Base-by-base conservation (phyloP, 1,284 basidiomycete genomes). In the Meira miltonrushii region DNA sequence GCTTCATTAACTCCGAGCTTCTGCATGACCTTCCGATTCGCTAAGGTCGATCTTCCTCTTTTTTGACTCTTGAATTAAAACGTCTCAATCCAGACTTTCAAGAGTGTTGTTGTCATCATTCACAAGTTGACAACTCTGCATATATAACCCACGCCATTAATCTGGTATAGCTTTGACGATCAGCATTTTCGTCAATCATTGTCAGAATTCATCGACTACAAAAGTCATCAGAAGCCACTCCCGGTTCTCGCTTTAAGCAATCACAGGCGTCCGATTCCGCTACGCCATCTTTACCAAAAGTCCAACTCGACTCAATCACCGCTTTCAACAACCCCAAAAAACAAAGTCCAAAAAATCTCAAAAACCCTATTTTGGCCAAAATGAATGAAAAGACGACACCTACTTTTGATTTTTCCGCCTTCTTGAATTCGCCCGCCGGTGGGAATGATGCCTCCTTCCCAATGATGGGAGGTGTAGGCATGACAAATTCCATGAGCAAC, bases 341-440 rank as follows among this genome's bases (percentile, higher is more conserved):
- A 4, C 28, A 33, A 3, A 33, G 4, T 44, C 3, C 43, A 44
- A 44, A 25, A 17, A 25, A 17, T 25, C 3, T 4, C 43, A 25
- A 44, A 25, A 17, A 17, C 43, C 2, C 43, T 25, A 4, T 44
- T 25, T 9, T 25, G 43, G 17, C 43, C 17, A 17, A 25, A 17
- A 17, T 44, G 17, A 44, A 17, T 44, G 17, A 25, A 44, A 50
- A 25, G 12, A 53, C 28, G 17, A 25, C 46, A 3, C 23, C 48
- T 19, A 53, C 19, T 21, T 59, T 59, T 49, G 58, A 59, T 43
- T 57, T 59, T 19, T 21, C 28, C 46, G 53, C 58, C 7, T 59
- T 59, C 43, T 48, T 62, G 57, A 62, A 59, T 55, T 55, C 57
- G 3, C 47, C 61, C 13, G 21, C 44, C 10, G 28, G 47, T 38